Conservation (phyloP, 768 basidiomycete genomes). For the Crassisporium funariophilum region DNA sequence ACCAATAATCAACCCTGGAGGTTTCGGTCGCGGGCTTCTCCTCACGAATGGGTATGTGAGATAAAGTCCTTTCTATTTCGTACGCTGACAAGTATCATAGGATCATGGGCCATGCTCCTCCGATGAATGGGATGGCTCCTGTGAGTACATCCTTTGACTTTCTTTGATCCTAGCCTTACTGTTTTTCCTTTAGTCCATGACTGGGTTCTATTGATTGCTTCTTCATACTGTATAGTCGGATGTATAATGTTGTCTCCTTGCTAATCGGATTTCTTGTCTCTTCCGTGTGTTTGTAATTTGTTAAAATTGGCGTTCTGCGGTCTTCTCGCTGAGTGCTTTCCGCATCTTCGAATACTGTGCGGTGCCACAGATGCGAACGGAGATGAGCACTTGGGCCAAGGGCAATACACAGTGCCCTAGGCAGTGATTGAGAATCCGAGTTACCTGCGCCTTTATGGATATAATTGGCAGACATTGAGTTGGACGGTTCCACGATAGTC, state of each 20-base stretch:
- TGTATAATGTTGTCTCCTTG: conserved; percentile 30
- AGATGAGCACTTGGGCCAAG: too few species aligned
- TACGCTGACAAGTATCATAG: conserved; percentile 33
- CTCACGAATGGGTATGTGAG: conserved; percentile 71
- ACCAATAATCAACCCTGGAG: conserved; percentile 87
- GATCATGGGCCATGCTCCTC: conserved; percentile 65
- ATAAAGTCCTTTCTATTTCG: conserved; percentile 6
- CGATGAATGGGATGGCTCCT: conserved; percentile 71
- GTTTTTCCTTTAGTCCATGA: conserved; percentile 51
- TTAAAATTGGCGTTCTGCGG: too few species aligned
- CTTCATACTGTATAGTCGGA: conserved; percentile 32
- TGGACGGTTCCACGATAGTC: too few species aligned
- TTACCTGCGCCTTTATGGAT: too few species aligned
- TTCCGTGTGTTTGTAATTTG: neutral
- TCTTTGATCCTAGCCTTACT: neutral
- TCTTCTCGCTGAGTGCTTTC: too few species aligned
- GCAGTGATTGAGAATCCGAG: too few species aligned
- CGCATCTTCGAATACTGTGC: too few species aligned
- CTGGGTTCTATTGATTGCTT: conserved; percentile 51
- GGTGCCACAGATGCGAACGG: too few species aligned
- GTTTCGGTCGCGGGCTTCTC: conserved; percentile 55
- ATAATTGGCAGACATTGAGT: too few species aligned
- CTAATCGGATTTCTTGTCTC: conserved; percentile 28
- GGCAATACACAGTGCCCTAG: too few species aligned
- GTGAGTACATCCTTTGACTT: conserved; percentile 42